Percentiles rank a stretch among this genome's conserved stretches.
These are phyloP conservation scores for Aspergillaceae sp. DNA, from an alignment of 2,329 filamentous ascomycete genomes.

Conservation along the genomic window DNA sequence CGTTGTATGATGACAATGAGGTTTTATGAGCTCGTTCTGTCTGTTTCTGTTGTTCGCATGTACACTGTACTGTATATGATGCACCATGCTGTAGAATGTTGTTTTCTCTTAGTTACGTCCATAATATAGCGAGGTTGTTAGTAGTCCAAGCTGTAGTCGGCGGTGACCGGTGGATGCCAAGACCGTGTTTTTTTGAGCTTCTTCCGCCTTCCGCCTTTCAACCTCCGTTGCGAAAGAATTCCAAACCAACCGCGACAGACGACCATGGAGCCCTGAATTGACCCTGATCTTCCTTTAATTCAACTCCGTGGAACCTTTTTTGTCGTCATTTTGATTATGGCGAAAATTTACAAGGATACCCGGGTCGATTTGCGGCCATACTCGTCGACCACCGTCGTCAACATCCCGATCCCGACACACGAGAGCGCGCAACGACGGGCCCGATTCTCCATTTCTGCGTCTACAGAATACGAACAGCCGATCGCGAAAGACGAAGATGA, in stretches of 20 bases:
- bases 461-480: conserved; percentile 30
- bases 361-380: conserved; percentile 71
- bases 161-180: conserved; percentile 17
- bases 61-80: too few relatives aligned
- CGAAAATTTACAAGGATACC: conserved; percentile 75
- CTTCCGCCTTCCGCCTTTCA: conserved; percentile 18
- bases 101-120: too few relatives aligned
- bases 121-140: too few relatives aligned
- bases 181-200: conserved; percentile 10
- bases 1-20: too few relatives aligned
- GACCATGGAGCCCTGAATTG: conserved; percentile 27
- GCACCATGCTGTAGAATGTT: too few relatives aligned
- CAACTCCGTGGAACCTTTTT: conserved; percentile 13
- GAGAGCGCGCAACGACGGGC: conserved; percentile 39
- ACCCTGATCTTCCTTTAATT: conserved; percentile 3
- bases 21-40: too few relatives aligned
- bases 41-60: too few relatives aligned
- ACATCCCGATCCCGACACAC: conserved; percentile 54
- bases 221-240: conserved; percentile 3
- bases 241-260: conserved; percentile 7
- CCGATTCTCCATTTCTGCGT: conserved; percentile 40
- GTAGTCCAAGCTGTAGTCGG: not conserved
- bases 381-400: conserved; percentile 59
- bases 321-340: conserved; percentile 43
- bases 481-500: conserved; percentile 53